Percentiles rank a stretch among this genome's conserved stretches.
These are phyloP conservation scores for Ophiorrhiza pumila DNA, from an alignment of 257 asterid species.

Conservation along the genomic window DNA sequence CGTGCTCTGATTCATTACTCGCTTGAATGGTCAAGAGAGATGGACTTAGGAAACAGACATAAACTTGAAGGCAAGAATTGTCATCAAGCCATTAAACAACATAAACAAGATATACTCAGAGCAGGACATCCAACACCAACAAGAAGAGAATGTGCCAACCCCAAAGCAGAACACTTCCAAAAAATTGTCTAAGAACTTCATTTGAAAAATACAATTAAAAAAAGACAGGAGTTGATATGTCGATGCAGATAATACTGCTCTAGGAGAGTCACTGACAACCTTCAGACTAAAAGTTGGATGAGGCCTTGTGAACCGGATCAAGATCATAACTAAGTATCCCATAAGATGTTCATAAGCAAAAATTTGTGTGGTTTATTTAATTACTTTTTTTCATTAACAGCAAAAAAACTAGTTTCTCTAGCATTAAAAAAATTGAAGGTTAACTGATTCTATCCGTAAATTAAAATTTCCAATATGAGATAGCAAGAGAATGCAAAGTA, in stretches of 20 bases:
- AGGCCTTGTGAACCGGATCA: not conserved
- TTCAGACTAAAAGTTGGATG: not conserved
- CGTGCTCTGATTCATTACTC: constrained; percentile 36
- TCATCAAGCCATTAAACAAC: constrained; percentile 8
- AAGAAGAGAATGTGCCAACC: not conserved
- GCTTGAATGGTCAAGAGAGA: constrained; percentile 26
- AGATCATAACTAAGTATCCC: not conserved
- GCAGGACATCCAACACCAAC: not conserved
- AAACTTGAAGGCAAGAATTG: not conserved
- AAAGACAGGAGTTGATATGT: not conserved
- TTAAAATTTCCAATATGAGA: not conserved
- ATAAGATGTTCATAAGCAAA: not conserved
- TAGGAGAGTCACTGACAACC: not conserved
- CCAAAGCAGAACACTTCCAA: not conserved
- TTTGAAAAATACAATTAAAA: not conserved
- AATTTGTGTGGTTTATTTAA: not conserved
- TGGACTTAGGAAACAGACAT: constrained; percentile 10
- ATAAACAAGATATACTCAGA: not conserved
- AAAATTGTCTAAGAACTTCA: not conserved
- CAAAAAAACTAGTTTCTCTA: not conserved
- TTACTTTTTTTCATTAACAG: not conserved
- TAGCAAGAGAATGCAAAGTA: not conserved
- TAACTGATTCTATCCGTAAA: not conserved
- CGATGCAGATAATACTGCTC: not conserved
- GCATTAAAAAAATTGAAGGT: not conserved